Evolutionary conservation across 108 stramenopile species (phyloP).

Genomic region (Schizochytrium sp.): DNA sequence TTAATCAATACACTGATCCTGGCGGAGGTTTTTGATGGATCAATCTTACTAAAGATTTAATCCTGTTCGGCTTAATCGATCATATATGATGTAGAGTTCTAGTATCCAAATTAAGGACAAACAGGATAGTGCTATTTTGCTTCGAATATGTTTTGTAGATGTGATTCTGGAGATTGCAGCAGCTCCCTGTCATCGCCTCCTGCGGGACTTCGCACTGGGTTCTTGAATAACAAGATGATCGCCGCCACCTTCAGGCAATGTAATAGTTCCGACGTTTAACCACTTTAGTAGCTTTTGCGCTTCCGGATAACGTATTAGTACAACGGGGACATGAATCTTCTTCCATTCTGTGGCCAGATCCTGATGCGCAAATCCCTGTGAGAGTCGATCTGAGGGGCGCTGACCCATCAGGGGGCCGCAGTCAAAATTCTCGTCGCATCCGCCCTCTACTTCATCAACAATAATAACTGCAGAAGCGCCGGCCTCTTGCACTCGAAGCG

Average conservation of each 20-base stretch:
- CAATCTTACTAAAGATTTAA: too few relatives aligned
- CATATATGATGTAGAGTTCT: too few relatives aligned
- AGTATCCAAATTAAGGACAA: too few relatives aligned
- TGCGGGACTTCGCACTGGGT: not conserved
- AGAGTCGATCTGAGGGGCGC: constrained; percentile 34
- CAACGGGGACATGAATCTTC: not conserved
- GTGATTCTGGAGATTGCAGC: too few relatives aligned
- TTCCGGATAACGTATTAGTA: not conserved
- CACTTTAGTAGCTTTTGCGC: constrained; percentile 5
- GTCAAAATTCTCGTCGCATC: constrained; percentile 22
- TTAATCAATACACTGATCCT: too few relatives aligned
- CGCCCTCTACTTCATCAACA: constrained; percentile 20
- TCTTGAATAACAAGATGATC: not conserved
- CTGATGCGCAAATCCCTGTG: constrained; percentile 8
- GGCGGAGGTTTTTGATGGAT: too few relatives aligned
- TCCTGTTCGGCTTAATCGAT: too few relatives aligned
- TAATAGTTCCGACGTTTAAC: not conserved
- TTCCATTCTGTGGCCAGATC: constrained; percentile 2
- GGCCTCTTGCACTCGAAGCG: constrained; percentile 35
- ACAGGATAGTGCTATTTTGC: too few relatives aligned
- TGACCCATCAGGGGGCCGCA: constrained; percentile 21
- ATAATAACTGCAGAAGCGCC: constrained; percentile 5
- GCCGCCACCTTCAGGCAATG: not conserved
- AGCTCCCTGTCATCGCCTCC: not conserved
- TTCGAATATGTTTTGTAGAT: too few relatives aligned